A percentile compares a stretch with the other conserved stretches of the same genome.
Conservation (phyloP, 352 stramenopile genomes). For the Phytopythium mirpurense region DNA sequence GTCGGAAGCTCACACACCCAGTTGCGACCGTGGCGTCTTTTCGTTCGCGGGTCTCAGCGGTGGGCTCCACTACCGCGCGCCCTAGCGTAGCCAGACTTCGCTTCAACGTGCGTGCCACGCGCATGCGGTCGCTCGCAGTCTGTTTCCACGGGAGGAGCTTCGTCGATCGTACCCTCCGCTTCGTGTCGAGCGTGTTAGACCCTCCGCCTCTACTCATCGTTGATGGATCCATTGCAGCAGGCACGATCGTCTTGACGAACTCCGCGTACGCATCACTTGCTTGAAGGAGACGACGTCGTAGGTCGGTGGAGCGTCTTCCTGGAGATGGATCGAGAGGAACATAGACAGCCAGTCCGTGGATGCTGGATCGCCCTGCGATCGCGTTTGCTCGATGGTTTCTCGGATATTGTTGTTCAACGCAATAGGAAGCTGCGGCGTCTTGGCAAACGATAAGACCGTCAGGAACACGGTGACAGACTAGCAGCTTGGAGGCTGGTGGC, state of each 20-base stretch:
- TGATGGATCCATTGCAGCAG: not conserved
- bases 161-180: slow-evolving; percentile 19
- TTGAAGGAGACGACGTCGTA: not conserved
- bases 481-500: not conserved
- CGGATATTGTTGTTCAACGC: not conserved
- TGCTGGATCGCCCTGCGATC: not conserved
- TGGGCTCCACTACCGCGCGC: slow-evolving; percentile 1
- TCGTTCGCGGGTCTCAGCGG: slow-evolving; percentile 13
- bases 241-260: not conserved
- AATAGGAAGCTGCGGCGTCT: not conserved
- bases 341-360: not conserved
- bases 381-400: not conserved
- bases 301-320: not conserved
- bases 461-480: not conserved
- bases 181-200: not conserved
- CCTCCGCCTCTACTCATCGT: not conserved
- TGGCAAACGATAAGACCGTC: slow-evolving; percentile 3
- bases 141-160: slow-evolving; percentile 62
- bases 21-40: slow-evolving; percentile 20
- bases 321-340: not conserved
- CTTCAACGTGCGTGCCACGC: slow-evolving; percentile 28
- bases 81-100: slow-evolving; percentile 9
- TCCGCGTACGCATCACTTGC: not conserved
- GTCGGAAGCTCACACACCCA: slow-evolving; percentile 11
- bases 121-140: slow-evolving; percentile 40